Conservation (phyloP, 2,329 filamentous ascomycete species). For the Penicillium olsonii region DNA sequence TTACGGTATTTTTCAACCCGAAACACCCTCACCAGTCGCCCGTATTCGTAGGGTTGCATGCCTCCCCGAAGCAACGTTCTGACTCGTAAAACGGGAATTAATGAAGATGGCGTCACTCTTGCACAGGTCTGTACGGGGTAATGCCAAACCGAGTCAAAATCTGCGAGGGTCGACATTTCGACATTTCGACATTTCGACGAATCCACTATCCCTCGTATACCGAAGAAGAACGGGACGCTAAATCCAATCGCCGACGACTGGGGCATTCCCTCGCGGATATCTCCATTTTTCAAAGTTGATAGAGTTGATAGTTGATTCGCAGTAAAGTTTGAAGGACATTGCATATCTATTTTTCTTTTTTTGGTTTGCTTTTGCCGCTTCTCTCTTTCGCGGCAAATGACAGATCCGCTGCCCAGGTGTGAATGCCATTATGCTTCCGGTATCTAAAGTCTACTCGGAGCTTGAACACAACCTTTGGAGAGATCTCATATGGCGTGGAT, state of each 20-base stretch:
- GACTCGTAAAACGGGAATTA: not conserved
- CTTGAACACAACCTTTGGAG: not conserved
- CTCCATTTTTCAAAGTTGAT: not conserved
- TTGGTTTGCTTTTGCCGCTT: too few species aligned
- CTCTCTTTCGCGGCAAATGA: too few species aligned
- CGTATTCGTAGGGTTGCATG: not conserved
- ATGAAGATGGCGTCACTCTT: not conserved
- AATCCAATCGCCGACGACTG: not conserved
- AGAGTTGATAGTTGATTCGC: not conserved
- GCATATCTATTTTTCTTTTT: too few species aligned
- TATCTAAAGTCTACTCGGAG: not conserved
- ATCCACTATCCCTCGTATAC: constrained; percentile 1
- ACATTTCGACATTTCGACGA: not conserved
- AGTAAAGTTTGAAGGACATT: not conserved
- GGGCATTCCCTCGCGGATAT: not conserved
- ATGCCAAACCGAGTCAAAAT: constrained; percentile 11
- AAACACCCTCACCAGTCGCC: not conserved
- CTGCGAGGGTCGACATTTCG: constrained; percentile 2
- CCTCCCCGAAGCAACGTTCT: not conserved
- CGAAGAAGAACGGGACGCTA: not conserved
- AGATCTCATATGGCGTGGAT: not conserved
- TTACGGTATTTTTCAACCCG: not conserved
- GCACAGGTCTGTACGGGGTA: not conserved
- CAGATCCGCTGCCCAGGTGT: too few species aligned
- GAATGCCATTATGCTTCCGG: not conserved